Evolutionary conservation across 768 basidiomycete species (phyloP), one percentile per base, ranked within the genome.

Genomic region (Coprinellus micaceus): DNA sequence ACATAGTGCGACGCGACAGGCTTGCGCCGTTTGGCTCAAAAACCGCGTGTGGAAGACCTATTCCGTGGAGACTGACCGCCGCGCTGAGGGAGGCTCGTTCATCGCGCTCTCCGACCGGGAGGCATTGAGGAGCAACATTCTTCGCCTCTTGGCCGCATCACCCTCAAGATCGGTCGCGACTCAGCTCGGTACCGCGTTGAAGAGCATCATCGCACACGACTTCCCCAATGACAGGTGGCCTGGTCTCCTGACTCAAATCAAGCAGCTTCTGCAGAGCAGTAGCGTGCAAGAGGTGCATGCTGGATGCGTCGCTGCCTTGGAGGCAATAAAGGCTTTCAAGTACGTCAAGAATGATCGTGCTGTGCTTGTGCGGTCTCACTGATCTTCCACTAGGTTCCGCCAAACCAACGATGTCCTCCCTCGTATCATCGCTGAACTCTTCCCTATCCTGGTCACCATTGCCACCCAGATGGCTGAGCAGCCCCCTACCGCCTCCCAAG

Each of bases 1-100:
- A 11, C 48, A 25, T 68, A 92, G 89, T 56, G 79, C 89, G 24
- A 91, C 88, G 54, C 89, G 91, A 39, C 91, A 94, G 64, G 88
- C 93, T 0, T 86, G 88, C 61, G 80, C 88, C 13, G 89, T 96
- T 21, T 96, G 88, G 82, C 78, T 95, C 64, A 96, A 96, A 73
- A 96, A 96, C 69, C 88, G 94, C 64, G 83, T 95, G 58, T 80
- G 82, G 54, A 76, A 78, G 4, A 79, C 79, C 19, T 95, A 93
- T 67, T 68, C 77, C 59, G 63, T 83, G 63, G 82, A 85, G 54
- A 59, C 60, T 17, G 62, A 67, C 28, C 68, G 78, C 51, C 81
- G 84, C 28, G 76, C 85, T 0, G 88, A 92, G 65, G 81, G 33
- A 33, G 33, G 82, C 45, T 71, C 70, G 28, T 76, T 83, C 52